Evolutionary conservation across 495 filamentous ascomycete genomes (phyloP), one percentile per base, ranked within the genome.

Genomic region (Zalerion maritima): DNA sequence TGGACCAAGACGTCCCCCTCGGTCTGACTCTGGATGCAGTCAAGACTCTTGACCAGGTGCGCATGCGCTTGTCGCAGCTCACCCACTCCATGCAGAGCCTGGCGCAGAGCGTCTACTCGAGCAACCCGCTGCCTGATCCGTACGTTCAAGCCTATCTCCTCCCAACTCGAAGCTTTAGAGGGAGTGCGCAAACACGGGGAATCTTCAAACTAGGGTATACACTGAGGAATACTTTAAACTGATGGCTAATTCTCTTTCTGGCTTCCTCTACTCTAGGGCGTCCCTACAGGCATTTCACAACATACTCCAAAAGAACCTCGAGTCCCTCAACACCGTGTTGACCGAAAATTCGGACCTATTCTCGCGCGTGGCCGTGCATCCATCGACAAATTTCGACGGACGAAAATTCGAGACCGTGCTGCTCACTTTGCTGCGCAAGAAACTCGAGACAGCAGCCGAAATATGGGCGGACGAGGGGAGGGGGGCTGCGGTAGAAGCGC

Each of bases 371-470:
- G 69, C 69, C 38, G 68, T 75, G 26, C 82, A 84, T 49, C 82
- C 83, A 1, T 66, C 72, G 3, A 78, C 83, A 4, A 71, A 73
- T 31, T 86, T 76, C 54, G 81, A 81, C 6, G 71, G 75, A 7
- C 71, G 71, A 24, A 75, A 69, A 6, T 71, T 86, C 43, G 70
- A 76, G 26, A 52, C 42, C 24, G 53, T 74, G 3, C 67, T 87
- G 1, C 50, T 64, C 5, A 60, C 71, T 31, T 54, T 91, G 1
- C 55, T 89, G 13, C 72, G 82, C 12, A 89, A 87, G 52, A 87
- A 86, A 47, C 67, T 79, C 13, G 79, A 86, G 29, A 78, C 81
- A 3, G 58, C 66, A 3, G 71, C 82, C 15, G 78, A 83, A 37
- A 67, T 68, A 18, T 78, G 73, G 65, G 73, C 87, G 9, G 69